Conservation (phyloP, 1,139 yeast genomes). For the Candida tetrigidarum region DNA sequence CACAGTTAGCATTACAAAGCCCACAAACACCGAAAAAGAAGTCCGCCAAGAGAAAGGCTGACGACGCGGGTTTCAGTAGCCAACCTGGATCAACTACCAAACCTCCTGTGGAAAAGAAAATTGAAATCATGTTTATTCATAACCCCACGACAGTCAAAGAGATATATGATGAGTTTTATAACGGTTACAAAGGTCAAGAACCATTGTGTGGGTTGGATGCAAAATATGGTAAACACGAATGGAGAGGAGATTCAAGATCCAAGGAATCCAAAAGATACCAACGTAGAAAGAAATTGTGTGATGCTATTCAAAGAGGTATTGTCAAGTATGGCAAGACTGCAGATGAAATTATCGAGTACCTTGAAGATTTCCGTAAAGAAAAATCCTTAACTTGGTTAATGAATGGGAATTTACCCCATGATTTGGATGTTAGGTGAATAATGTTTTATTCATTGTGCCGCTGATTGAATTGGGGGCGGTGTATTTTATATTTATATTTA, state of each 20-base stretch:
- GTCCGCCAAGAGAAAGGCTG: conserved; percentile 9
- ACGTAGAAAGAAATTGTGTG: conserved; percentile 49
- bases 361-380: conserved; percentile 49
- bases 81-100: conserved; percentile 20
- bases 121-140: conserved; percentile 45
- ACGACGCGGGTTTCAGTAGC: conserved; percentile 7
- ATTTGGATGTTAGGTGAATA: too few species aligned
- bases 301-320: conserved; percentile 49
- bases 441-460: too few species aligned
- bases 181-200: conserved; percentile 51
- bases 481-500: background rate
- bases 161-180: conserved; percentile 50
- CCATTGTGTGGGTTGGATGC: conserved; percentile 50
- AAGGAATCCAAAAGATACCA: conserved; percentile 51
- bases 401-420: conserved; percentile 52
- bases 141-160: conserved; percentile 52
- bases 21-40: conserved; percentile 11
- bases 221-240: conserved; percentile 48
- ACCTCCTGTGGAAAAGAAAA: conserved; percentile 30
- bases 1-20: background rate
- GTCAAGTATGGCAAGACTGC: conserved; percentile 44
- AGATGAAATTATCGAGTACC: conserved; percentile 47
- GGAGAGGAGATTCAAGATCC: conserved; percentile 55
- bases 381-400: conserved; percentile 53
- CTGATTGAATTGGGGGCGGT: too few species aligned